Percentiles rank a stretch among this genome's conserved stretches.
These are phyloP conservation scores for Pyrus pyrifolia DNA, from an alignment of 306 rosid genomes.

Conservation along the genomic window DNA sequence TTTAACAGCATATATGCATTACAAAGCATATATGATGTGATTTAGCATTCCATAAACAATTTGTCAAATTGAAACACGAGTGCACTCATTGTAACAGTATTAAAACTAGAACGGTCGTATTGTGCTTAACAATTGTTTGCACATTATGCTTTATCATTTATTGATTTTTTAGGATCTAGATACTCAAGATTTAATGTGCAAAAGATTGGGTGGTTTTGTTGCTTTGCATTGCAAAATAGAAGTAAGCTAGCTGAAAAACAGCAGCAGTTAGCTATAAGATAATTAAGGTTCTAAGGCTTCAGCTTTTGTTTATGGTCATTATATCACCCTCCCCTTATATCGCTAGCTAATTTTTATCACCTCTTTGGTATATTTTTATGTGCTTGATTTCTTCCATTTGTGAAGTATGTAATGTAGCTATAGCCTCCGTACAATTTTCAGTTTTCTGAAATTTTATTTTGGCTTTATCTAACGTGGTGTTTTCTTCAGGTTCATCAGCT, in stretches of 20 bases:
- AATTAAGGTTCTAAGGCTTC: not conserved
- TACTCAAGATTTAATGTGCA: not conserved
- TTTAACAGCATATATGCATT: not conserved
- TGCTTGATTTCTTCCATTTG: not conserved
- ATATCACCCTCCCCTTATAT: not conserved
- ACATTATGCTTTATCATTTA: not conserved
- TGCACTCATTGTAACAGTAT: not conserved
- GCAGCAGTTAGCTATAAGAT: not conserved
- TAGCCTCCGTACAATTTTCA: not conserved
- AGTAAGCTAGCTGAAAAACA: not conserved
- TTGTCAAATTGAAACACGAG: not conserved
- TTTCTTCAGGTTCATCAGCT: constrained; percentile 50
- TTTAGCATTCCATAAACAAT: not conserved
- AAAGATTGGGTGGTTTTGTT: not conserved
- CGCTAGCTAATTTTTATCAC: not conserved
- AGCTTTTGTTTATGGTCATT: not conserved
- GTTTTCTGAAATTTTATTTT: not conserved
- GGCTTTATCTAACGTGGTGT: constrained; percentile 28
- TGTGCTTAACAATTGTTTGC: not conserved
- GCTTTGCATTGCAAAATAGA: not conserved
- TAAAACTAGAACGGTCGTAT: constrained; percentile 2
- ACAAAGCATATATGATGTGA: not conserved
- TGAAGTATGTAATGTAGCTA: not conserved
- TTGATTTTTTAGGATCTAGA: not conserved
- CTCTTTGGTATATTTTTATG: not conserved